Evolutionary conservation across 1,284 basidiomycete genomes (phyloP).

Genomic region (Cystobasidium pallidum): DNA sequence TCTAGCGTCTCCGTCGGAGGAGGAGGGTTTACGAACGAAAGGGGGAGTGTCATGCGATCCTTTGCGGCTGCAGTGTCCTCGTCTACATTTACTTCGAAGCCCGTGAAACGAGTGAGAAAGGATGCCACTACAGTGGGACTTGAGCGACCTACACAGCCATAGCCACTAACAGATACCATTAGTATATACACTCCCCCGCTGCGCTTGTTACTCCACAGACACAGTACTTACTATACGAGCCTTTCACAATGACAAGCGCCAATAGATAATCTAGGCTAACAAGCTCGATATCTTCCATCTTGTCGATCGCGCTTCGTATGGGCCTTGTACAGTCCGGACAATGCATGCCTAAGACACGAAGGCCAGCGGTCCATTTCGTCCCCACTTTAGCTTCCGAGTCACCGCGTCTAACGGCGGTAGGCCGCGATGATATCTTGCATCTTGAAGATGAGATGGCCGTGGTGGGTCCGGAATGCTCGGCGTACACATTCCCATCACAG

Average conservation of each 20-base stretch:
- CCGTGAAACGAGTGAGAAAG: constrained; percentile 43
- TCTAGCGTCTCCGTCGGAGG: constrained; percentile 27
- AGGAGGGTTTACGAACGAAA: not conserved
- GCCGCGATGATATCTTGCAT: no score
- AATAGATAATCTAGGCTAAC: constrained; percentile 14
- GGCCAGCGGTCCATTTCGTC: no score
- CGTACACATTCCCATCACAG: not conserved
- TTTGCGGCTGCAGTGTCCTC: not conserved
- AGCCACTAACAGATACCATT: constrained; percentile 31
- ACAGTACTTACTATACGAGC: no score
- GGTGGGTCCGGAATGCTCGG: not conserved
- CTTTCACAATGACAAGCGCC: not conserved
- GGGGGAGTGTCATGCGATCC: not conserved
- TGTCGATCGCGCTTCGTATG: constrained; percentile 28
- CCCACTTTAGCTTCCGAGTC: no score
- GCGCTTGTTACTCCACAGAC: no score
- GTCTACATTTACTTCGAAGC: constrained; percentile 36
- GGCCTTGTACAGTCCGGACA: constrained; percentile 50
- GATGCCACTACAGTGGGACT: constrained; percentile 29
- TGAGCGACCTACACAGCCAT: constrained; percentile 40
- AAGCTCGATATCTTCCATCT: constrained; percentile 14
- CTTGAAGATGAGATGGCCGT: no score
- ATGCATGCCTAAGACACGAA: constrained; percentile 48
- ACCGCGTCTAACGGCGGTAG: no score
- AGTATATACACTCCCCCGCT: constrained; percentile 25